Conservation (phyloP, 495 filamentous ascomycete species). For the Daldinia grandis region DNA sequence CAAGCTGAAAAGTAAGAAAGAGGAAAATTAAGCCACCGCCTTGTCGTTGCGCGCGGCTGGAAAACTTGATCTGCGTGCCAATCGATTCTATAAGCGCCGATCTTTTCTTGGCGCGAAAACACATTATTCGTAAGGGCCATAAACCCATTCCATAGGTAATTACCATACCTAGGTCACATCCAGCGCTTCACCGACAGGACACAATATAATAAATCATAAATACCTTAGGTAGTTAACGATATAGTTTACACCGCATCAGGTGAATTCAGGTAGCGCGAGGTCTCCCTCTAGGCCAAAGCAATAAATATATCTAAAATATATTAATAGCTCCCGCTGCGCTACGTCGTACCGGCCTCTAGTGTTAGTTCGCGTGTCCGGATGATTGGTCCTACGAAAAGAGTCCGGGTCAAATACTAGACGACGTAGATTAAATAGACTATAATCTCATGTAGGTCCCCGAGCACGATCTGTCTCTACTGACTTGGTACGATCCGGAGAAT, state of each 20-base stretch:
- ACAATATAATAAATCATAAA: background rate
- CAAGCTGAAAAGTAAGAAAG: slow-evolving; percentile 16
- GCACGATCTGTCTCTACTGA: background rate
- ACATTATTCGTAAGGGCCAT: background rate
- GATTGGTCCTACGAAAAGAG: background rate
- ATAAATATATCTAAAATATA: background rate
- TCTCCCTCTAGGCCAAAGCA: background rate
- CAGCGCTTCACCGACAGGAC: slow-evolving; percentile 14
- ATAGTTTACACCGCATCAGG: background rate
- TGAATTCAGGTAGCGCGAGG: background rate
- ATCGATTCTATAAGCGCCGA: slow-evolving; percentile 9
- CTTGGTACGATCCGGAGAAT: background rate
- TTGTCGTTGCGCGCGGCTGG: slow-evolving; percentile 33
- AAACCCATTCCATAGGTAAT: no score
- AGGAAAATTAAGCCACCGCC: background rate
- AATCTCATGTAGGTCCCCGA: background rate
- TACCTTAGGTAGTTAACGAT: no score
- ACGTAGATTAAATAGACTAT: background rate
- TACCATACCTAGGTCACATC: background rate
- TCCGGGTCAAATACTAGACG: background rate
- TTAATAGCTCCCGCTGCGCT: background rate
- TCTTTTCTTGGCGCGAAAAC: slow-evolving; percentile 26
- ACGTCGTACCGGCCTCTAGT: background rate
- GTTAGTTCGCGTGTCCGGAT: background rate
- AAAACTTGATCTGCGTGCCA: slow-evolving; percentile 19